Evolutionary conservation across 2,329 filamentous ascomycete species (phyloP).

Genomic region (Amauroascus niger): DNA sequence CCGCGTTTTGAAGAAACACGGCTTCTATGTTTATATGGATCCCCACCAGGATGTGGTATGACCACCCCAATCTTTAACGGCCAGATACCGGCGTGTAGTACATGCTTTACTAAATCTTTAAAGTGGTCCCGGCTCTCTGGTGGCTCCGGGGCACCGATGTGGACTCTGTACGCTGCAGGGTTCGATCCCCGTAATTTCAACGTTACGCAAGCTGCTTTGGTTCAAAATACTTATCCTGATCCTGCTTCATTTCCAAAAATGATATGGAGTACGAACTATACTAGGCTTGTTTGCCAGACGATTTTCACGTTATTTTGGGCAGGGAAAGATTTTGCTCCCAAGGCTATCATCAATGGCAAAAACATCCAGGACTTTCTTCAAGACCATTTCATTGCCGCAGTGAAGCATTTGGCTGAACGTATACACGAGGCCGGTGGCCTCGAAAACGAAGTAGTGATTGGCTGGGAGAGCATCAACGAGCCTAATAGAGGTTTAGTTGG

Average conservation of each 20-base stretch:
- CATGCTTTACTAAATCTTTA: constrained; percentile 17
- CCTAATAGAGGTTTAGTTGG: constrained; percentile 83
- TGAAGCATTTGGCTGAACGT: constrained; percentile 66
- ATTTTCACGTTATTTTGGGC: constrained; percentile 94
- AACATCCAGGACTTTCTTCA: constrained; percentile 97
- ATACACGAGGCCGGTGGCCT: constrained; percentile 87
- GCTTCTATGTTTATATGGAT: constrained; percentile 97
- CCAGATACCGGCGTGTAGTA: neutral
- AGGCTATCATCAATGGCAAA: constrained; percentile 84
- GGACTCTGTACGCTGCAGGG: constrained; percentile 92
- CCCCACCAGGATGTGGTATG: constrained; percentile 88
- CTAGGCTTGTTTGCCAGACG: constrained; percentile 71
- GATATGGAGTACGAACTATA: constrained; percentile 99
- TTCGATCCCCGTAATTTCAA: constrained; percentile 78
- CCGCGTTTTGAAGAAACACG: constrained; percentile 74
- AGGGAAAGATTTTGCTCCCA: constrained; percentile 84
- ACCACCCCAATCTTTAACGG: neutral
- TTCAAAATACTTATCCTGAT: constrained; percentile 86
- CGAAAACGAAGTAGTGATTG: constrained; percentile 76
- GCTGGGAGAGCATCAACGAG: constrained; percentile 95
- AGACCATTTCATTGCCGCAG: constrained; percentile 71
- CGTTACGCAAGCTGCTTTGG: constrained; percentile 79
- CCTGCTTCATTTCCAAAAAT: constrained; percentile 88
- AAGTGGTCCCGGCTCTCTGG: constrained; percentile 91
- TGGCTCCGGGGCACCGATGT: constrained; percentile 91